Percentiles rank a stretch among this genome's conserved stretches.
Conservation (phyloP, 1,284 basidiomycete genomes). For the Cronartium ribicola region DNA sequence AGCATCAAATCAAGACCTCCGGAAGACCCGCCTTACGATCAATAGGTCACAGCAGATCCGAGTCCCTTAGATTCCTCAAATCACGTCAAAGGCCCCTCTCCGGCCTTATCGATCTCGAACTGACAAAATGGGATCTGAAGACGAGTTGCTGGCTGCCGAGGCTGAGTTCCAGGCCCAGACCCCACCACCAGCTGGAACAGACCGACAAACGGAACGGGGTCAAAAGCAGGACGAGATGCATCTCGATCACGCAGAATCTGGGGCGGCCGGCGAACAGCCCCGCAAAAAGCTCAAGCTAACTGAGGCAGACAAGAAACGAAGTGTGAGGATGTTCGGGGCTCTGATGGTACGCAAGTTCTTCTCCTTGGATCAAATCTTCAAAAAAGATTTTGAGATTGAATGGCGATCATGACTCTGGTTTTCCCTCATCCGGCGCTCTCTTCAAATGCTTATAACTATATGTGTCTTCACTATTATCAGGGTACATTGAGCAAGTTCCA, state of each 20-base stretch:
- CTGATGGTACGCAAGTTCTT: conserved; percentile 23
- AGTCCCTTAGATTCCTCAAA: too few relatives aligned
- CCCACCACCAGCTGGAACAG: neutral
- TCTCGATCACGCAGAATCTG: neutral
- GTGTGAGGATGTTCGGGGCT: conserved; percentile 39
- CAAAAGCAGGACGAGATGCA: conserved; percentile 1
- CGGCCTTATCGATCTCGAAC: neutral
- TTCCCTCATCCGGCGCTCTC: neutral
- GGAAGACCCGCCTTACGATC: too few relatives aligned
- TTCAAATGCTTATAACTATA: neutral
- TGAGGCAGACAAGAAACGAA: conserved; percentile 41
- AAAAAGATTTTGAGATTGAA: neutral
- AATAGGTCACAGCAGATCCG: too few relatives aligned
- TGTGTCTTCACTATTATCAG: neutral
- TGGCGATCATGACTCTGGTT: neutral
- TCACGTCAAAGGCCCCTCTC: too few relatives aligned
- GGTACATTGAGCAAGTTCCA: conserved; percentile 40
- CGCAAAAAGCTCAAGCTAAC: conserved; percentile 38
- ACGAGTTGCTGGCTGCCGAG: conserved; percentile 30
- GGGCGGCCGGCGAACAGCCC: conserved; percentile 23
- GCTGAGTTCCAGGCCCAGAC: conserved; percentile 23
- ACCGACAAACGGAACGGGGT: neutral
- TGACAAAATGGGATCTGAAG: conserved; percentile 2
- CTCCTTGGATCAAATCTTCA: neutral
- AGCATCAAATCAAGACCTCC: too few relatives aligned